Conservation (phyloP, 208 protist species). For the Wallacemonas rigidus region DNA sequence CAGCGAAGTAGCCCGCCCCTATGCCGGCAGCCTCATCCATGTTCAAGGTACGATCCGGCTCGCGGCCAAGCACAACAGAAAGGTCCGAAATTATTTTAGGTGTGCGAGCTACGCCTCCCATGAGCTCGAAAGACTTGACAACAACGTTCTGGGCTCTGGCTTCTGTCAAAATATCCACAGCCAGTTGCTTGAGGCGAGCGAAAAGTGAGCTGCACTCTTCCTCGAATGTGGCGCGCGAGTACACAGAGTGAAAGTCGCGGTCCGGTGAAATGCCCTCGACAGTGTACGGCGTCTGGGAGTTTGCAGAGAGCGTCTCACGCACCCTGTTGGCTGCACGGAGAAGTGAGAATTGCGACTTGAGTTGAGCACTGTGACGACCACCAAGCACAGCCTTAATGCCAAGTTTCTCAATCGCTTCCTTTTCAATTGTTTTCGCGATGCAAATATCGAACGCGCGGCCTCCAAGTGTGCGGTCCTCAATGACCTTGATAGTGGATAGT, state of each 20-base stretch:
- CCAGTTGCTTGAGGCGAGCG: slow-evolving; percentile 54
- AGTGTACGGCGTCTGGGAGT: slow-evolving; percentile 82
- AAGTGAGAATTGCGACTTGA: slow-evolving; percentile 91
- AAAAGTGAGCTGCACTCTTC: slow-evolving; percentile 79
- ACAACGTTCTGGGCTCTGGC: slow-evolving; percentile 41
- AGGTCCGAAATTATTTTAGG: slow-evolving; percentile 85
- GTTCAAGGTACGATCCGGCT: slow-evolving; percentile 87
- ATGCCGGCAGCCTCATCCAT: slow-evolving; percentile 90
- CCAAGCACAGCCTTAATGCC: slow-evolving; percentile 60
- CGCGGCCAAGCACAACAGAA: slow-evolving; percentile 46
- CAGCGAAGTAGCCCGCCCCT: slow-evolving; percentile 86
- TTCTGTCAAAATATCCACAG: slow-evolving; percentile 46
- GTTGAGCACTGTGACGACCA: slow-evolving; percentile 30
- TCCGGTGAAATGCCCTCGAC: slow-evolving; percentile 91
- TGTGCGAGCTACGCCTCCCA: slow-evolving; percentile 84
- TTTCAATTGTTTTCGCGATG: slow-evolving; percentile 86
- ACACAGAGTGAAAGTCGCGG: slow-evolving; percentile 71
- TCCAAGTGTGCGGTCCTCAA: slow-evolving; percentile 79
- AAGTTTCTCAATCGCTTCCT: slow-evolving; percentile 77
- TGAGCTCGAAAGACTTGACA: slow-evolving; percentile 85
- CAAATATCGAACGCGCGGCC: slow-evolving; percentile 91
- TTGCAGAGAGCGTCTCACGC: slow-evolving; percentile 92
- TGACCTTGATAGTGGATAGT: slow-evolving; percentile 68
- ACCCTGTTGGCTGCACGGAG: slow-evolving; percentile 86
- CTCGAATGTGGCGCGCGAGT: slow-evolving; percentile 88